Base-by-base conservation (phyloP, 305 asterid genomes). In the Withania somnifera region DNA sequence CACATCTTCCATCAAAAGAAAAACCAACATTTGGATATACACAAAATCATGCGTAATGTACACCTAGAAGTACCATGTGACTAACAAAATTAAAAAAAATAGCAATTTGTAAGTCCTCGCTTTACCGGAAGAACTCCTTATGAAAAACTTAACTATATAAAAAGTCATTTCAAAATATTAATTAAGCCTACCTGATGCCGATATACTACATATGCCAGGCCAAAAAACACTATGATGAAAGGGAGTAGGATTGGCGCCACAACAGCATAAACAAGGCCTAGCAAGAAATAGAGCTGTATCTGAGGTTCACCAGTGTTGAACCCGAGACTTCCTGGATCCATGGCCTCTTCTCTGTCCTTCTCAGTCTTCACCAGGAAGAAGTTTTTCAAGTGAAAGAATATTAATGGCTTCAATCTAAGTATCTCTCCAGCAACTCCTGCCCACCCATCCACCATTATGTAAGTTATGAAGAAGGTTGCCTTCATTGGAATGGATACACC, bases 391-490 rank as follows among this genome's bases (percentile, higher is more conserved):
- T 95, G 99, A 84, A 80, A 95, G 86, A 95, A 87, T 81, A 95
- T 87, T 83, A 95, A 84, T 4, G 99, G 98, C 85, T 87, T 92
- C 88, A 95, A 79, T 84, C 98, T 88, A 50, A 95, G 87, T 79
- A 94, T 92, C 88, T 95, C 99, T 56, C 95, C 99, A 0, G 98
- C 99, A 76, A 92, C 90, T 80, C 98, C 99, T 67, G 98, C 97
- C 99, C 99, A 95, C 79, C 99, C 99, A 76, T 95, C 99, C 67
- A 95, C 90, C 98, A 95, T 95, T 82, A 92, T 89, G 78, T 95
- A 95, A 20, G 99, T 92, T 67, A 95, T 94, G 78, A 95, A 95
- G 90, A 95, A 95, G 38, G 97, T 93, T 67, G 98, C 98, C 87
- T 95, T 95, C 98, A 92, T 91, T 20, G 99, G 99, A 80, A 95